These are phyloP conservation scores for Sonneratia alba DNA, from an alignment of 345 rosid species.

Conservation along the genomic window DNA sequence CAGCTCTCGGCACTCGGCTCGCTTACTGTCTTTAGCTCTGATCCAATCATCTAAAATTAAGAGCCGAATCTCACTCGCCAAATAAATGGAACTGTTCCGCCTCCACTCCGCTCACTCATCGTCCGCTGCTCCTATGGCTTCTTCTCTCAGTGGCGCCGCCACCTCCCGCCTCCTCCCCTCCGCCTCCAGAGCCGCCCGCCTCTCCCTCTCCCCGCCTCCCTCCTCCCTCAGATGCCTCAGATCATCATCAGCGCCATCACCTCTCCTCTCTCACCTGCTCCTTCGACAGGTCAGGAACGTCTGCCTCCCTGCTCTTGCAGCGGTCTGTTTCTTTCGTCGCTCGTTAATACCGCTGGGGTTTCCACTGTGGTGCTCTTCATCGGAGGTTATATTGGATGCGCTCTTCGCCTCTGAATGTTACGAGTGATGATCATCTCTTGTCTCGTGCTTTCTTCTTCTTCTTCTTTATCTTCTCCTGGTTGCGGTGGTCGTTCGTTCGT, in stretches of 20 bases:
- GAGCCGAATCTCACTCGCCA: neutral
- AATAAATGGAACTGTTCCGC: conserved; percentile 6
- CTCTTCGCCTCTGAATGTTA: neutral
- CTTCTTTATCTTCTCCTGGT: neutral
- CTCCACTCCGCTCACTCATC: neutral
- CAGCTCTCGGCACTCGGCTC: neutral
- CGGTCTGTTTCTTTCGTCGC: neutral
- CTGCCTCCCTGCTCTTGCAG: neutral
- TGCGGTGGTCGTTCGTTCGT: neutral
- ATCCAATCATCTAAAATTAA: conserved; percentile 5
- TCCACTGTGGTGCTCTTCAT: neutral
- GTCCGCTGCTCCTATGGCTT: conserved; percentile 18
- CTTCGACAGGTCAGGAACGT: conserved; percentile 28
- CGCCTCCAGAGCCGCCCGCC: conserved; percentile 29
- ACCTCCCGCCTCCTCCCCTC: conserved; percentile 40
- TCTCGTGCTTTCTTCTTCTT: neutral
- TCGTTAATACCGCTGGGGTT: neutral
- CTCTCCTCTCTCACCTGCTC: conserved; percentile 35
- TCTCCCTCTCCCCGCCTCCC: conserved; percentile 20
- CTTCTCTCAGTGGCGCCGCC: conserved; percentile 47
- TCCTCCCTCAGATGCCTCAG: conserved; percentile 38
- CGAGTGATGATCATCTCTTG: neutral
- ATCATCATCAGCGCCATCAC: conserved; percentile 16
- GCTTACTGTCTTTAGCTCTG: neutral
- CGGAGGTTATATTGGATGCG: neutral